phyloP scores from a whole-genome alignment of 208 protist genomes.

The Willaertia magna region DNA sequence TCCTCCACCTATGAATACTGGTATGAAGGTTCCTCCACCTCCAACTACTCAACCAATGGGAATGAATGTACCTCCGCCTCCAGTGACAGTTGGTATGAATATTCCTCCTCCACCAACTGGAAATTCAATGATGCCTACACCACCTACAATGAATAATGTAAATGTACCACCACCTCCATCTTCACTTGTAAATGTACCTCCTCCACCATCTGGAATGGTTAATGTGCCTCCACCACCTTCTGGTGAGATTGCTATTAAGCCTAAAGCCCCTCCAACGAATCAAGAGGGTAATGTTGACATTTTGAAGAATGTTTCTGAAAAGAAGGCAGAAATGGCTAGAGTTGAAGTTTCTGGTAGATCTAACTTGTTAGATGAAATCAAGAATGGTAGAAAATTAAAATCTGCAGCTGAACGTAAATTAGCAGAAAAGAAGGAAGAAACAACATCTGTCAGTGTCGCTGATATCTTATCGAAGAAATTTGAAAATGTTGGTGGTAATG shows the following conservation, averaged over 20 bases:
- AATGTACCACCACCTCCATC: background rate
- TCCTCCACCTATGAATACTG: background rate
- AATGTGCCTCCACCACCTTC: background rate
- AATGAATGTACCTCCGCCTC: background rate
- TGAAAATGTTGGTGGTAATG: background rate
- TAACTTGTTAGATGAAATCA: slow-evolving; percentile 1
- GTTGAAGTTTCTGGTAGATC: too few species aligned
- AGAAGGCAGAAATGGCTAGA: background rate
- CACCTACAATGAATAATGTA: background rate
- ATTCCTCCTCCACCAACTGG: background rate
- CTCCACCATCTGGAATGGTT: background rate
- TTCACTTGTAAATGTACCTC: background rate
- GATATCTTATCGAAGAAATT: slow-evolving; percentile 2
- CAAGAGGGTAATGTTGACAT: background rate
- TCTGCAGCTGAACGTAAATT: background rate
- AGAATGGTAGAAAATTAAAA: background rate
- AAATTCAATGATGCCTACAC: background rate
- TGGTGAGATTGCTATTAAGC: background rate
- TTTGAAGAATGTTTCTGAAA: background rate
- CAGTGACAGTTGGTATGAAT: background rate
- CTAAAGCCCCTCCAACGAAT: background rate
- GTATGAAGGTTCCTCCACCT: background rate
- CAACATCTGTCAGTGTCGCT: background rate
- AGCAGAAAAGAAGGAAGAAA: background rate
- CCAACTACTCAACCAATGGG: background rate